Conservation (phyloP, 176 grass and related monocot genomes). For the Canna indica region DNA sequence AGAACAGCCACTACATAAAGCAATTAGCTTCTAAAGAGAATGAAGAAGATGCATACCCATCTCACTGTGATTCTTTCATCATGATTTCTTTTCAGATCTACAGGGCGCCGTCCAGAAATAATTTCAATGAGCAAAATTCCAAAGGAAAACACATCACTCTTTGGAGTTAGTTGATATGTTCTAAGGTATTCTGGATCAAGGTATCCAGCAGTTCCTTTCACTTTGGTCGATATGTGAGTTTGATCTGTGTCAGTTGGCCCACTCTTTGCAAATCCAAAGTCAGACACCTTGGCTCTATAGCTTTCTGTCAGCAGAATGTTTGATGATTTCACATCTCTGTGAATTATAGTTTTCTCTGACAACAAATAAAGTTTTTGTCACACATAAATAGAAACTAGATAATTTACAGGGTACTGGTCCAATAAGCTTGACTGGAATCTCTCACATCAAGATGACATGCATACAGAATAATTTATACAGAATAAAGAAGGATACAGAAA, state of each 20-base stretch:
- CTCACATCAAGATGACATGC: neutral
- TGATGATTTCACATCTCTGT: constrained; percentile 97
- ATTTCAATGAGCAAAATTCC: constrained; percentile 95
- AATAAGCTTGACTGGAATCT: no score
- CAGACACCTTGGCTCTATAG: constrained; percentile 85
- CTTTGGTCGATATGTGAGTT: constrained; percentile 95
- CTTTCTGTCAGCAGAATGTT: constrained; percentile 94
- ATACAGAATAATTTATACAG: neutral
- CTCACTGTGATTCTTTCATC: constrained; percentile 90
- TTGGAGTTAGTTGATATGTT: constrained; percentile 88
- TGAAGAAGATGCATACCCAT: constrained; percentile 59
- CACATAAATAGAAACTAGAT: neutral
- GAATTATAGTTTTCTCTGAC: constrained; percentile 98
- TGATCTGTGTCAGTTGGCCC: constrained; percentile 75
- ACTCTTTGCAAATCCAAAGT: constrained; percentile 92
- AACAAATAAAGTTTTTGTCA: constrained; percentile 8
- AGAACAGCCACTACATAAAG: neutral
- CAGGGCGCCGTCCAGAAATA: constrained; percentile 68
- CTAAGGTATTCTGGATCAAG: constrained; percentile 91
- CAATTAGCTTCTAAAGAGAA: neutral
- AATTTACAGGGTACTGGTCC: neutral
- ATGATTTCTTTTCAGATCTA: constrained; percentile 61
- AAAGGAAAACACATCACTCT: constrained; percentile 98
- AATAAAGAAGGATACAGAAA: neutral
- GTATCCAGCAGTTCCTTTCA: constrained; percentile 96